Base-by-base conservation (phyloP, 805 yeast species). In the Citeromyces nyonsensis region DNA sequence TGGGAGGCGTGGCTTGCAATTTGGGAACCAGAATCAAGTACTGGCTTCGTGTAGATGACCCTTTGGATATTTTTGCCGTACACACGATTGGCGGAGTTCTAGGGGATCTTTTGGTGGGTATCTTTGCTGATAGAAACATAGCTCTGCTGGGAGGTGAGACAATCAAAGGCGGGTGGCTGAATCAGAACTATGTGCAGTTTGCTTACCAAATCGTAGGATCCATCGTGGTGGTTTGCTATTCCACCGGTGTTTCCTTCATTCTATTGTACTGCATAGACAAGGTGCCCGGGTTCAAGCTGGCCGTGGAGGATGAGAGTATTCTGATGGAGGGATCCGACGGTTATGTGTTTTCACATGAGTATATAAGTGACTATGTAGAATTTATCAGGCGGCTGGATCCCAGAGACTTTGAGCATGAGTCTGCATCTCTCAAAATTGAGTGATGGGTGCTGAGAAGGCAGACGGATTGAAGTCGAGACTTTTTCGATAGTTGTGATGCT, bases 81-180 rank as follows among this genome's bases (percentile, higher is more conserved):
- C 96, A 85, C 73, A 94, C 94, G 26, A 61, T 84, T 42, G 95
- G 95, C 1, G 96, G 96, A 10, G 57, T 82, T 31, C 65, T 84
- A 26, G 95, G 95, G 0, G 62, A 82, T 31, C 36, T 85, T 11
- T 77, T 82, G 59, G 80, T 79, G 40, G 95, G 83, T 0, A 44
- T 85, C 1, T 83, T 85, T 44, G 94, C 83, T 11, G 81, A 83
- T n/a, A 71, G 74, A 32, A 41, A 52, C 18, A 48, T 43, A 69
- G 85, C 62, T 80, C 77, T 33, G 65, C 76, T 47, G 83, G 93
- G 25, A 67, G 80, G 54, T 85, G 78, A 52, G 76, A 81, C 28
- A 4, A 58, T 59, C 42, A 63, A 56, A 4, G 95, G 95, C 38
- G 96, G 96, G 6, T 85, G 94, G 88, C 47, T 85, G 30, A 72